Base-by-base conservation (phyloP, 345 rosid species). In the Salix purpurea region DNA sequence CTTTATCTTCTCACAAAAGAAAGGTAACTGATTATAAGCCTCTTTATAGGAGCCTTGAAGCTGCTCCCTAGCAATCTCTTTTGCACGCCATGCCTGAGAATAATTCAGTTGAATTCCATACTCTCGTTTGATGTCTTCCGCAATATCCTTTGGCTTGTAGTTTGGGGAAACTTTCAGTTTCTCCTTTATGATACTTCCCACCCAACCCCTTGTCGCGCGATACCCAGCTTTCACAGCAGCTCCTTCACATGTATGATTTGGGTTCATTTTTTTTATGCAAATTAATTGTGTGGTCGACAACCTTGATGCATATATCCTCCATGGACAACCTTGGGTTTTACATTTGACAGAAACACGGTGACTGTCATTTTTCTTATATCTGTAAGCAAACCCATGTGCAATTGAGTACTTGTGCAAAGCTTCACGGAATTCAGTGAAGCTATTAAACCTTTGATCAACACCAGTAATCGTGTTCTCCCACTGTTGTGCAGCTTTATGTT, bases 81-180 rank as follows among this genome's bases (percentile, higher is more conserved):
- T 95, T 9, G 97, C 97, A 50, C 96, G 91, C 97, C 99, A 89
- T 44, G 97, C 96, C 83, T 95, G 99, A 42, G 97, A 91, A 83
- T 90, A 95, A 74, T 91, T 95, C 83, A 95, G 72, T 44, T 95
- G 92, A 75, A 95, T 93, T 74, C 97, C 99, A 74, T 93, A 93
- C 76, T 95, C 99, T 77, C 90, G 86, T 78, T 83, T 89, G 79
- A 95, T 91, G 76, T 92, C 99, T 78, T 93, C 91, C 5, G 92
- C 99, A 50, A 95, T 91, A 70, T 92, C 97, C 82, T 93, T 95
- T 9, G 99, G 97, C 84, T 83, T 90, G 84, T 89, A 95, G 81
- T 93, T 91, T 3, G 97, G 99, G 60, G 93, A 85, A 61, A 82
- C 86, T 82, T 90, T 91, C 83, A 95, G 74, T 83, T 93, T 95